Base-by-base conservation (phyloP, 2,329 filamentous ascomycete species). In the Aureobasidium lini region DNA sequence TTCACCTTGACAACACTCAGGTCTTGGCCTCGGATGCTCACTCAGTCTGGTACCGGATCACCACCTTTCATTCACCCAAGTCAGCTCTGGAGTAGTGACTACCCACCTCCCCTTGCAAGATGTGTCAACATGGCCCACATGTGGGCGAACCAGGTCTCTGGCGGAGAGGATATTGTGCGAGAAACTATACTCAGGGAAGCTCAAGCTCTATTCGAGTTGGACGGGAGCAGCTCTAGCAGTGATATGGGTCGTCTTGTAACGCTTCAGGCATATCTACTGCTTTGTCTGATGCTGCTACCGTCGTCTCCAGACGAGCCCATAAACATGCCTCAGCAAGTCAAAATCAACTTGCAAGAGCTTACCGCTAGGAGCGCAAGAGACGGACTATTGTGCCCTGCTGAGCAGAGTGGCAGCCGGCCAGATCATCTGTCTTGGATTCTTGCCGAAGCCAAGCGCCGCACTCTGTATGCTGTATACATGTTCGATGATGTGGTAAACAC, bases 381-480 rank as follows among this genome's bases (percentile, higher is more conserved):
- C 34, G 80, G 80, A 0, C 72, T 83, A 1, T 66, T 75, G 8
- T 81, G 77, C 47, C 39, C 62, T 0, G 74, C 75, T 0, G 80
- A 82, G 58, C 65, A 69, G 13, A 60, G 69, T 2, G 67, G 68
- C 0, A 61, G 65, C 0, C 72, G 75, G 2, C 81, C 81, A 0
- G 68, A 58, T 6, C 82, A 81, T 81, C 79, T 81, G 60, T 69
- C 72, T 1, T 84, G 81, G 81, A 76, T 82, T 4, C 66, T 80
- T 0, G 76, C 76, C 0, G 79, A 81, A 44, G 73, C 81, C 0
- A 84, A 82, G 61, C 72, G 81, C 2, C 73, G 82, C 4, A 76
- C 78, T 0, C 61, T 84, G 0, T 81, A 75, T 60, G 71, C 73
- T 0, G 79, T 82, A 74, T 83, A 82, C 58, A 67, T 84, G 3